Percentiles rank a stretch among this genome's conserved stretches.
Conservation (phyloP, 2,329 filamentous ascomycete genomes). For the Fusarium agapanthi region DNA sequence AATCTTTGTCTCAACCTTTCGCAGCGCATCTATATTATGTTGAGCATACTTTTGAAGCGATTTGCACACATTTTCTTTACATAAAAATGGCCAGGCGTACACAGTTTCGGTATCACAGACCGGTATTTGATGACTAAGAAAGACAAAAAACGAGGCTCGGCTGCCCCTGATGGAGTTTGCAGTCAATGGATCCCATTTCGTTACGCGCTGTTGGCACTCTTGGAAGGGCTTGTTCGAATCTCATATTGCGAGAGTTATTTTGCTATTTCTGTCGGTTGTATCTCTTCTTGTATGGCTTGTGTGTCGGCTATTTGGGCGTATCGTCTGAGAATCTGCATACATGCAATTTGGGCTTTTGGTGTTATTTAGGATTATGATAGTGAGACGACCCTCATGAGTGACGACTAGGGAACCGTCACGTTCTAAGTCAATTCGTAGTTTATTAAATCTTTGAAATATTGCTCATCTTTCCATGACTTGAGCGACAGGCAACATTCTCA, state of each 20-base stretch:
- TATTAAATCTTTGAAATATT: constrained; percentile 5
- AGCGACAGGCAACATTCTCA: constrained; percentile 1
- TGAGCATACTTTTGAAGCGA: constrained; percentile 32
- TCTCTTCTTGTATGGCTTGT: constrained; percentile 20
- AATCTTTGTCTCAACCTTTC: constrained; percentile 9
- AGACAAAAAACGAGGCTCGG: constrained; percentile 20
- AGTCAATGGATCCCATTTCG: constrained; percentile 17
- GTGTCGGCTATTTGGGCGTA: background rate
- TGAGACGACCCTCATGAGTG: constrained; percentile 46
- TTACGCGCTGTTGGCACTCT: constrained; percentile 18
- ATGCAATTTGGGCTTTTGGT: constrained; percentile 26
- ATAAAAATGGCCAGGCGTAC: constrained; percentile 21
- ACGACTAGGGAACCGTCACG: constrained; percentile 43
- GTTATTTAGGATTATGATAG: constrained; percentile 47
- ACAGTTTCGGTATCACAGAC: constrained; percentile 35
- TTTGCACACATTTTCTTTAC: constrained; percentile 21
- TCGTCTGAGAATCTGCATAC: constrained; percentile 1
- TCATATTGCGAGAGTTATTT: constrained; percentile 17
- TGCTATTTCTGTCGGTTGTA: constrained; percentile 3
- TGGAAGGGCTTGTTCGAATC: constrained; percentile 17
- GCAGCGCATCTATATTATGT: constrained; percentile 28
- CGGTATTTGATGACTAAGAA: constrained; percentile 34
- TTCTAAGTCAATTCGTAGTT: constrained; percentile 43
- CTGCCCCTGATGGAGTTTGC: constrained; percentile 25
- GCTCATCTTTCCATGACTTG: background rate